A percentile compares a stretch with the other conserved stretches of the same genome.
phyloP scores from a whole-genome alignment of 2,329 filamentous ascomycete species.

The Pestalotiopsis sp. region DNA sequence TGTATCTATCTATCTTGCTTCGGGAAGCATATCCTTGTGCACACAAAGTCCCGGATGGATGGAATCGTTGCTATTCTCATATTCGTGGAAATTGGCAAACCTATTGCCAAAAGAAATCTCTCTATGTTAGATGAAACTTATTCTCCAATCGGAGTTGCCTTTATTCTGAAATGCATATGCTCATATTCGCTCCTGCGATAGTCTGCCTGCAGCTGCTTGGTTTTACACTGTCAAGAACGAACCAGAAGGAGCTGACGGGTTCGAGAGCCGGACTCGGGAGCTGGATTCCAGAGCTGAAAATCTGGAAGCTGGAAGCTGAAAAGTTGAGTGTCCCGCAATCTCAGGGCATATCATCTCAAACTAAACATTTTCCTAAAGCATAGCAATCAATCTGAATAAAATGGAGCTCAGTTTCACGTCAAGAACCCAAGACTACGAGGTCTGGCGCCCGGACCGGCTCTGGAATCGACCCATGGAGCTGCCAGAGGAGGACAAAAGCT shows the following conservation, averaged over 20 bases:
- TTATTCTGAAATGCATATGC: background rate
- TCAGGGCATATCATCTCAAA: background rate
- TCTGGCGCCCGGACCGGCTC: background rate
- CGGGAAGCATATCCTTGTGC: too few relatives aligned
- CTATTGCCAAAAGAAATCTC: too few relatives aligned
- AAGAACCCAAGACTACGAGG: background rate
- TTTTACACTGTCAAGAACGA: background rate
- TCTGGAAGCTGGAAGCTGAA: too few relatives aligned
- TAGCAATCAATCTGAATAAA: background rate
- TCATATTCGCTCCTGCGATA: background rate
- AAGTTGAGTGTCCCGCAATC: too few relatives aligned
- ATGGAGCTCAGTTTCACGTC: background rate
- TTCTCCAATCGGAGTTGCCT: background rate
- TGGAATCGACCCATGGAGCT: slow-evolving; percentile 2
- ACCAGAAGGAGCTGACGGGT: background rate
- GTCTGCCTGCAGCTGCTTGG: background rate
- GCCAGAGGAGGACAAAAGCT: slow-evolving; percentile 6
- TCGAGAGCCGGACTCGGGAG: too few relatives aligned
- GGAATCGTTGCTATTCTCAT: too few relatives aligned
- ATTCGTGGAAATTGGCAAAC: too few relatives aligned
- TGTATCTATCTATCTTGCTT: too few relatives aligned
- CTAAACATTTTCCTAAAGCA: background rate
- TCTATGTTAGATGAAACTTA: too few relatives aligned
- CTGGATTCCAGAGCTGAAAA: too few relatives aligned
- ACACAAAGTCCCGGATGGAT: too few relatives aligned